Conservation (phyloP, 2,329 filamentous ascomycete genomes). For the Trichoderma oligosporum region DNA sequence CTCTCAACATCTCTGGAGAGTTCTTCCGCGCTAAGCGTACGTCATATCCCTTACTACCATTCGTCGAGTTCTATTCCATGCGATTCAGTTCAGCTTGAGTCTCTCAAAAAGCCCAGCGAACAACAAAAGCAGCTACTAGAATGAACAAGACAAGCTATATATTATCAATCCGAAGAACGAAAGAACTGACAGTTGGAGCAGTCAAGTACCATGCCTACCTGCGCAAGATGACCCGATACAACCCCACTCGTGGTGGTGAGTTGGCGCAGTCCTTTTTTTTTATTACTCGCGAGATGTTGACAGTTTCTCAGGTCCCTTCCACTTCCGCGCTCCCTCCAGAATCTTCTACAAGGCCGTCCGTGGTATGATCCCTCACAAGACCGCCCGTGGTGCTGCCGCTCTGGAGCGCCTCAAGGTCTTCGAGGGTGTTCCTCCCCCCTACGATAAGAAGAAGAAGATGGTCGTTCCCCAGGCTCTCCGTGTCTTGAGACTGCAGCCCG, state of each 20-base stretch:
- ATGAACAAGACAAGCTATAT: background rate
- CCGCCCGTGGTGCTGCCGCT: slow-evolving; percentile 90
- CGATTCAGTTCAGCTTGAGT: background rate
- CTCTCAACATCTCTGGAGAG: slow-evolving; percentile 99
- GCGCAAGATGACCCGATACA: slow-evolving; percentile 99
- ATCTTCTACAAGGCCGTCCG: slow-evolving; percentile 99
- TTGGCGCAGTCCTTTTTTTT: slow-evolving; percentile 25
- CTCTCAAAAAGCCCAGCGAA: background rate
- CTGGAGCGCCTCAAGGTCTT: slow-evolving; percentile 99
- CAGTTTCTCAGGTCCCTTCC: slow-evolving; percentile 76
- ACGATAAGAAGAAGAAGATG: slow-evolving; percentile 99
- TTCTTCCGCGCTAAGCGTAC: slow-evolving; percentile 99
- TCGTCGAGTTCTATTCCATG: background rate
- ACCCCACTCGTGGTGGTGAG: slow-evolving; percentile 96
- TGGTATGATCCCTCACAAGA: slow-evolving; percentile 99
- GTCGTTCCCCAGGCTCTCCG: slow-evolving; percentile 98
- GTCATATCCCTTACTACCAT: slow-evolving; percentile 43
- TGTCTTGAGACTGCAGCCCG: slow-evolving; percentile 94
- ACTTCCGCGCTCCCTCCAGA: slow-evolving; percentile 97
- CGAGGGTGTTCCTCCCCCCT: slow-evolving; percentile 97
- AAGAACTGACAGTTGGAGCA: slow-evolving; percentile 55
- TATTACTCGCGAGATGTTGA: slow-evolving; percentile 21
- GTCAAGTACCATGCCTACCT: slow-evolving; percentile 99
- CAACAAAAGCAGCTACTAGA: slow-evolving; percentile 14
- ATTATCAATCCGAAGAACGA: background rate